phyloP scores from a whole-genome alignment of 2,329 filamentous ascomycete genomes.

The Sporothrix pseudoabietina region DNA sequence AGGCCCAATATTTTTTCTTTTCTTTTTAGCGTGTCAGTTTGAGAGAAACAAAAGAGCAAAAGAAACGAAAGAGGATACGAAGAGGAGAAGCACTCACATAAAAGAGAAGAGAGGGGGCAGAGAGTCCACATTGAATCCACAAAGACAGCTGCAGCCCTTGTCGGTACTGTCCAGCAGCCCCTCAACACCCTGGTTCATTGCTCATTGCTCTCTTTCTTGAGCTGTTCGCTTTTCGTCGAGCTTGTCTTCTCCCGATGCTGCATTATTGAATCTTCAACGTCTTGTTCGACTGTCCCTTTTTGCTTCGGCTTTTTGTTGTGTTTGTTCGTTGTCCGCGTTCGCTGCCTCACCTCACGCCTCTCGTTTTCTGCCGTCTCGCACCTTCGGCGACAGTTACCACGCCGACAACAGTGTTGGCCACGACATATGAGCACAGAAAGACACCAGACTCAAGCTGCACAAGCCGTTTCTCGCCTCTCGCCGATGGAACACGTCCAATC shows the following conservation, averaged over 20 bases:
- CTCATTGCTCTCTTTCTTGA: slow-evolving; percentile 1
- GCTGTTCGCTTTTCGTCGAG: slow-evolving; percentile 20
- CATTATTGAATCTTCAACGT: slow-evolving; percentile 18
- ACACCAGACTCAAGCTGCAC: neutral
- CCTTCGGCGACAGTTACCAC: neutral
- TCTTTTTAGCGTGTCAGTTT: neutral
- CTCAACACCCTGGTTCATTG: slow-evolving; percentile 20
- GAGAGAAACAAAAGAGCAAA: neutral
- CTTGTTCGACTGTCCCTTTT: slow-evolving; percentile 13
- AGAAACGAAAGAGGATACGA: neutral
- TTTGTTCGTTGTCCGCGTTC: neutral
- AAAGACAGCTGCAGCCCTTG: neutral
- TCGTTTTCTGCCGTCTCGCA: neutral
- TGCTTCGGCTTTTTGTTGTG: neutral
- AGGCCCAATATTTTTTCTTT: neutral
- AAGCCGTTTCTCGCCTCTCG: slow-evolving; percentile 1
- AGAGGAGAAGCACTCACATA: neutral
- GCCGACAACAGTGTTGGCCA: neutral
- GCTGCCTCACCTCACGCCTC: neutral
- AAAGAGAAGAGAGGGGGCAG: slow-evolving; percentile 12
- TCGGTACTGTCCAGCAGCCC: neutral
- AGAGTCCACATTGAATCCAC: slow-evolving; percentile 24
- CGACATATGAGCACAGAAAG: neutral
- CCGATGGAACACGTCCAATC: slow-evolving; percentile 4
- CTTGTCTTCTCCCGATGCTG: slow-evolving; percentile 10